Base-by-base conservation (phyloP, 805 yeast genomes). In the Jamesozyma rosinii region DNA sequence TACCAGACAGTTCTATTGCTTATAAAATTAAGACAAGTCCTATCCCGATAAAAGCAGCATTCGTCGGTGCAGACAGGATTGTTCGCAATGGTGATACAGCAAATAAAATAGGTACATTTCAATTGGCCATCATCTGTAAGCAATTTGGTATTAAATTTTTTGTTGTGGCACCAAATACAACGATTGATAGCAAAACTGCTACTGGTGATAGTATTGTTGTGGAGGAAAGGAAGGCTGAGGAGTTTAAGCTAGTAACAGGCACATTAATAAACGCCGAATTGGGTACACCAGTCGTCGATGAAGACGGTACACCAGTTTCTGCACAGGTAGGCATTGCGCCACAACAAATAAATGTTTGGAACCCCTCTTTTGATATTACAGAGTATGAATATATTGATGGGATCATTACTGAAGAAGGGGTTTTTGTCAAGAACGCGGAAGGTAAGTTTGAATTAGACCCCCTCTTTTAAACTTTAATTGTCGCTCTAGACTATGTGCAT, bases 41-140 rank as follows among this genome's bases (percentile, higher is more conserved):
- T 49, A 52, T 86, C 11, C 94, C 95, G n/a, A 76, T 92, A 44
- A 82, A 83, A 59, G 85, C 87, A 40, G 81, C 89, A 19, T 84
- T 88, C 43, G 95, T 86, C 4, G 98, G 98, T 37, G 96, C 97
- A 13, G 98, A 90, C 59, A 75, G 98, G 60, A 83, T 90, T 32
- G 97, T 89, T 3, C 70, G 73, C 24, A 90, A 90, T 59, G 98
- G 98, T 41, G 98, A 90, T 58, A 79, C 95, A 26, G 97, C 97
- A 1, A 90, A 90, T 66, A 90, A 90, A 66, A 90, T 90, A 41
- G 98, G 98, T 19, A 92, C 97, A 0, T 85, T 78, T 65, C 97
- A 89, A 65, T 66, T 90, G 49, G 83, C 97, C 0, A 67, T 87
- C 45, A 81, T 95, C 17, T 74, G 80, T 46, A 69, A 67, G 47